A percentile compares a stretch with the other conserved stretches of the same genome.
These are phyloP conservation scores for Neopestalotiopsis sp. DNA, from an alignment of 2,329 filamentous ascomycete genomes.

Conservation along the genomic window DNA sequence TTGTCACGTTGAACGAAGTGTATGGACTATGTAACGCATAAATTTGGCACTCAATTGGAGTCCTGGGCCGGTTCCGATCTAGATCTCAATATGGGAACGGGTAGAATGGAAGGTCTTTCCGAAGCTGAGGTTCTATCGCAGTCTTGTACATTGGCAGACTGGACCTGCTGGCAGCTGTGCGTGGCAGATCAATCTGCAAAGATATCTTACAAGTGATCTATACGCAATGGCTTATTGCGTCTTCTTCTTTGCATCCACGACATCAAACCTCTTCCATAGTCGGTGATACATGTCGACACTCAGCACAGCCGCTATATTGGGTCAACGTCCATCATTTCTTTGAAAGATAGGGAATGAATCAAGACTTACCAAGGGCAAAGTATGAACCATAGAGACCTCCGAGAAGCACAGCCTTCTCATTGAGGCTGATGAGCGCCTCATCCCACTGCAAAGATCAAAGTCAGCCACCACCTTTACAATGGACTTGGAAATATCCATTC, in stretches of 20 bases:
- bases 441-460: slow-evolving; percentile 44
- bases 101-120: background rate
- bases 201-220: background rate
- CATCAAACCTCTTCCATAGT: slow-evolving; percentile 49
- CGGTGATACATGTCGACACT: slow-evolving; percentile 60
- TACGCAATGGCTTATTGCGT: slow-evolving; percentile 35
- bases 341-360: slow-evolving; percentile 19
- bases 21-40: background rate
- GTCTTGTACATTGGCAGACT: background rate
- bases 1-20: background rate
- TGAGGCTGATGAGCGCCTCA: slow-evolving; percentile 44
- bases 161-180: background rate
- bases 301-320: slow-evolving; percentile 49
- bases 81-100: background rate
- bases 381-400: slow-evolving; percentile 58
- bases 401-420: slow-evolving; percentile 51
- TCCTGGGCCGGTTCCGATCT: background rate
- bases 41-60: background rate
- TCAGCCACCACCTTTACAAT: background rate
- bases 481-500: background rate
- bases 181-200: background rate
- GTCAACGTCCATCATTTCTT: background rate
- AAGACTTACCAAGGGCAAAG: slow-evolving; percentile 55
- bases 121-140: background rate
- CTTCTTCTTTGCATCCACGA: slow-evolving; percentile 43